Base-by-base conservation (phyloP, 306 rosid genomes). In the Luffa aegyptiaca region DNA sequence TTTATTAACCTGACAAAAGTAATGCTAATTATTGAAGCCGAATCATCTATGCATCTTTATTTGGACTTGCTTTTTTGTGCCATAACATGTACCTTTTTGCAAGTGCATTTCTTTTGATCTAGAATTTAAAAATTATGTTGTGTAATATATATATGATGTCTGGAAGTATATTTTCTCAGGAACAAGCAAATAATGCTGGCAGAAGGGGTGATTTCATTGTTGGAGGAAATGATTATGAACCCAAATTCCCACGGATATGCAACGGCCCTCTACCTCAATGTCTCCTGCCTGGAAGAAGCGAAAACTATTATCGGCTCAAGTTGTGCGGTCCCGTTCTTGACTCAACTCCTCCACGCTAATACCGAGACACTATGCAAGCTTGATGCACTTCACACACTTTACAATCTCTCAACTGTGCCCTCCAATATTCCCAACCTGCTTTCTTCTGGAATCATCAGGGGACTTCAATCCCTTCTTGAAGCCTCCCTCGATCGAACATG, bases 261-360 rank as follows among this genome's bases (percentile, higher is more conserved):
- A 65, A 91, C 98, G 2, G 99, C 99, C 35, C 92, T 96, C 39
- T 96, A 91, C 84, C 85, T 89, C 82, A 96, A 93, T 78, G 93
- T 96, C 36, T 93, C 99, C 75, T 91, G 93, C 87, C 91, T 91
- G 21, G 97, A 96, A 80, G 93, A 88, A 83, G 98, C 96, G 82
- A 96, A 96, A 77, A 84, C 82, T 55, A 57, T 89, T 80, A 92
- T 96, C 81, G 97, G 96, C 75, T 82, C 72, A 78, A 86, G 97
- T 80, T 81, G 86, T 51, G 99, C 98, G 42, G 94, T 90, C 58
- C 92, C 86, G 58, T 91, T 89, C 89, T 88, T 96, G 72, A 84
- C 85, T 37, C 87, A 82, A 83, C 91, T 90, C 59, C 99, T 92
- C 82, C 87, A 79, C 75, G 84, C 83, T 11, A 76, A 88, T 81